Evolutionary conservation across 192 early-diverging fungal species (phyloP), one percentile per base, ranked within the genome.

Genomic region (Spinellus fusiger): DNA sequence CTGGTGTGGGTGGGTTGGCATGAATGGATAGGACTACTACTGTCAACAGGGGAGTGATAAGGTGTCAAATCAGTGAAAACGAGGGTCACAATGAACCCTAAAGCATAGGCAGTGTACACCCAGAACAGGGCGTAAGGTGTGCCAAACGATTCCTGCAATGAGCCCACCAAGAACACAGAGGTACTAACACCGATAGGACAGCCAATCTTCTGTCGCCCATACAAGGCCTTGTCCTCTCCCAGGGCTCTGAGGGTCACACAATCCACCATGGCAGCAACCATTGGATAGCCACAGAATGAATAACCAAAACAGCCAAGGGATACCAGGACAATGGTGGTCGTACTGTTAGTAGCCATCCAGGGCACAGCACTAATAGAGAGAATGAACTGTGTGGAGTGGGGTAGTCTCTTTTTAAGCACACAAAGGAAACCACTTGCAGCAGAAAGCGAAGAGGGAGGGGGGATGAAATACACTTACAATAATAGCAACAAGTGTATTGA

Each of bases 161-260:
- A 18, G 1, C 63, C 63, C 0, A 53, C 55, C 15, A 65, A 37
- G 28, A 65, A 65, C 4, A 65, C 54, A 25, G 63, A 40, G 0
- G 52, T 50, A 15, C 32, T 53, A 49, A 49, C 55, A 1, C 63
- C 63, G 13, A 65, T 48, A 7, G 63, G 63, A 27, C 55, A 55
- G 20, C 55, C 54, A 25, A 57, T 54, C 31, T 65, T 65, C 37
- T 65, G 63, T 3, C 40, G 54, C 10, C 63, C 63, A 50, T 65
- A 65, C 0, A 65, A 31, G 8, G 38, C 38, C 10, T 48, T 56
- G 7, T 63, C 18, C 16, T 65, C 63, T 16, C 29, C 63, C 5
- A 65, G 5, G 0, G 55, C 63, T 0, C 52, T 29, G 3, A 65
- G 44, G 2, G 47, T 49, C 1, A 65, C 55, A 12, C 28, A 23